Evolutionary conservation across 306 rosid genomes (phyloP).

Genomic region (Cicer judaicum): DNA sequence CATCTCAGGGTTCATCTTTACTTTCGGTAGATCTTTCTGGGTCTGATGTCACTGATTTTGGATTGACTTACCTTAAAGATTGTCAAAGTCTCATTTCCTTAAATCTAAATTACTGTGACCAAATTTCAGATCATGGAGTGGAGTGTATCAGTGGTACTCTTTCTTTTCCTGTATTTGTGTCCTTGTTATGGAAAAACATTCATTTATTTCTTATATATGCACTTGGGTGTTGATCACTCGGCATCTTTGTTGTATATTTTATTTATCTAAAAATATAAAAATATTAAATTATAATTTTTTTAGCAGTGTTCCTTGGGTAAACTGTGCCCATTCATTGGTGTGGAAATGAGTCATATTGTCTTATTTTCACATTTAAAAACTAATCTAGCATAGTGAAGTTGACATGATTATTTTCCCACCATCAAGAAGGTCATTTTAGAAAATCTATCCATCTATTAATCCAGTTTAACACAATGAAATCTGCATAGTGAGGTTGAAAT

Average conservation of each 20-base stretch:
- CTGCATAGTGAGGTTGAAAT: constrained; percentile 25
- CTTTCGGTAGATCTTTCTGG: constrained; percentile 86
- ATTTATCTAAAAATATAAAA: constrained; percentile 14
- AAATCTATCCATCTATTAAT: not conserved
- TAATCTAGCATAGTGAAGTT: constrained; percentile 24
- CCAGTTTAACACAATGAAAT: constrained; percentile 12
- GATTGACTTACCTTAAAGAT: constrained; percentile 70
- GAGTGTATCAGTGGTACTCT: constrained; percentile 67
- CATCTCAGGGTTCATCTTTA: constrained; percentile 88
- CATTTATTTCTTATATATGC: constrained; percentile 18
- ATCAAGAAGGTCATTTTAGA: not conserved
- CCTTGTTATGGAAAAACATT: constrained; percentile 8
- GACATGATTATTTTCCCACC: constrained; percentile 20
- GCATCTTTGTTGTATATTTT: constrained; percentile 13
- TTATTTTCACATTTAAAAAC: constrained; percentile 8
- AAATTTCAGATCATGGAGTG: constrained; percentile 81
- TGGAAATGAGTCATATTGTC: constrained; percentile 9
- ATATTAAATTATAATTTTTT: not conserved
- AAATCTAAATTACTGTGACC: constrained; percentile 79
- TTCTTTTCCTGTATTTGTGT: constrained; percentile 23
- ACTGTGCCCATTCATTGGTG: constrained; percentile 9
- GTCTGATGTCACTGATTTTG: constrained; percentile 82
- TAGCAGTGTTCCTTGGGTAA: constrained; percentile 15
- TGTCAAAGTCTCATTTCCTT: constrained; percentile 74
- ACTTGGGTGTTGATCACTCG: constrained; percentile 29